Evolutionary conservation across 352 stramenopile genomes (phyloP), one percentile per base, ranked within the genome.

Genomic region (Paralagenidium karlingii): DNA sequence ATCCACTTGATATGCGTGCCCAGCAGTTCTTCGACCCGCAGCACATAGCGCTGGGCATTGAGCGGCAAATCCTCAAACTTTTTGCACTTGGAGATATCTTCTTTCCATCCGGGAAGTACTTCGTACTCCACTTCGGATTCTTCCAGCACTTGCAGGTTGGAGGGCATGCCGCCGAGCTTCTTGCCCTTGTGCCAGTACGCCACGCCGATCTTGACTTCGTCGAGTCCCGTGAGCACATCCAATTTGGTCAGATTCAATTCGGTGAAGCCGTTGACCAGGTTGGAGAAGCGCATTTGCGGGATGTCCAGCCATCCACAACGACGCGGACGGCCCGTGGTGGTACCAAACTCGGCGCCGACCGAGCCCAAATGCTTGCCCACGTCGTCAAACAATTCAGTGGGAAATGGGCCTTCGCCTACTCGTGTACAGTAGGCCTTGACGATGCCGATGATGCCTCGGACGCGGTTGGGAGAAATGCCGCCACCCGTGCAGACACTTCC

Each of bases 401-500:
- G 96, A 78, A 99, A 99, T 29, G 96, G 96, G 26, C 96, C 96
- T 60, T 98, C 93, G 32, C 96, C 96, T 12, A 99, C 96, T 47
- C 96, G 85, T 29, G 96, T 99, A 59, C 90, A 98, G 75, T 99
- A 99, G 4, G 95, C 94, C 74, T 99, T 99, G 29, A 99, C 94
- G 37, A 98, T 98, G 40, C 95, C 96, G 51, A 97, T 96, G 54
- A 98, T 97, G 19, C 87, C 87, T 52, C 94, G 86, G 36, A 89
- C 49, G 24, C 75, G 71, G 55, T 89, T 93, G 16, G 93, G 94
- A 30, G 84, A 93, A 27, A 98, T 95, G 39, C 94, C 93, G 11
- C 96, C 75, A 22, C 93, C 94, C 13, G 96, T 99, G 64, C 96
- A 94, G 25, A 99, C 92, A 56, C 80, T 95, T 42, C 96, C 95